Evolutionary conservation across 805 yeast genomes (phyloP).

Genomic region (Candida qinlingensis): DNA sequence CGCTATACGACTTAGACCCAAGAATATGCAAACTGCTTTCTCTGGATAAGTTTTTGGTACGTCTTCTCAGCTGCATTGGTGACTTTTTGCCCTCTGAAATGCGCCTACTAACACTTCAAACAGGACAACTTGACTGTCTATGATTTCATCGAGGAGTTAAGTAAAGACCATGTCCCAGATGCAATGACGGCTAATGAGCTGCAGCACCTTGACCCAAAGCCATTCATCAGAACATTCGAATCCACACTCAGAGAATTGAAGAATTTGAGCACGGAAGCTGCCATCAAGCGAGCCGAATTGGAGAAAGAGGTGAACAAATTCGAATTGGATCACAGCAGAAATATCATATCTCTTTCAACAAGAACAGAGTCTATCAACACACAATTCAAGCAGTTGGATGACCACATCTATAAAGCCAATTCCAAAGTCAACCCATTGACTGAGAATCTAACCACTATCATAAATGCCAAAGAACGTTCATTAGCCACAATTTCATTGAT

Average conservation of each 20-base stretch:
- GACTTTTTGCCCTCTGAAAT: background rate
- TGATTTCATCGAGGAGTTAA: constrained; percentile 75
- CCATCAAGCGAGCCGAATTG: constrained; percentile 41
- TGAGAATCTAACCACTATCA: constrained; percentile 57
- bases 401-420: constrained; percentile 50
- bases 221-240: constrained; percentile 90
- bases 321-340: constrained; percentile 64
- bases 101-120: background rate
- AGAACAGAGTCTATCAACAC: constrained; percentile 40
- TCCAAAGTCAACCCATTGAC: constrained; percentile 65
- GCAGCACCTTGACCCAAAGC: constrained; percentile 71
- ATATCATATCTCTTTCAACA: constrained; percentile 50
- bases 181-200: constrained; percentile 26
- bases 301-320: constrained; percentile 52
- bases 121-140: constrained; percentile 61
- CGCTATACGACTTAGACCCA: constrained; percentile 58
- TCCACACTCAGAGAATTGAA: constrained; percentile 71
- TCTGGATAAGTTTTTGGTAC: constrained; percentile 51
- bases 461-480: constrained; percentile 70
- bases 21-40: constrained; percentile 50
- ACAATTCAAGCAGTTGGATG: constrained; percentile 47
- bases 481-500: constrained; percentile 66
- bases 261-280: constrained; percentile 52
- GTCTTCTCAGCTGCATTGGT: constrained; percentile 1
- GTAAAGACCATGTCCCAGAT: constrained; percentile 56